Conservation (phyloP, 345 rosid species). For the Melaleuca quinquenervia region DNA sequence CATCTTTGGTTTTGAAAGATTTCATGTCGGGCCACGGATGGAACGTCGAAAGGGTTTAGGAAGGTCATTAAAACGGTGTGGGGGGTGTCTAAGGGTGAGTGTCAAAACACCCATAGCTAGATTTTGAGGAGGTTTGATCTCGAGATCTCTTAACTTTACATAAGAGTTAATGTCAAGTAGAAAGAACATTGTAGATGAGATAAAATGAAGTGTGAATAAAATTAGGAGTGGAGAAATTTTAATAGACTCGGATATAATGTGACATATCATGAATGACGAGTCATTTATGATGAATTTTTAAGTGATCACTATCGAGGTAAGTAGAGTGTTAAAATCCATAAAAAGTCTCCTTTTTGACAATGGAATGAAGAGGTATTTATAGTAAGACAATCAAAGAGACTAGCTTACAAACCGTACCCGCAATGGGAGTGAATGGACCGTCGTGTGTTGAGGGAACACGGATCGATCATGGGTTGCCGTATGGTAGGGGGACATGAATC, state of each 20-base stretch:
- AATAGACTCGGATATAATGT: background rate
- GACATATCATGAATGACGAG: background rate
- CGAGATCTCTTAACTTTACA: background rate
- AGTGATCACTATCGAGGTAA: background rate
- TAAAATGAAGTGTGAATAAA: background rate
- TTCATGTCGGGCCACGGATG: background rate
- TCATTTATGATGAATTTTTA: background rate
- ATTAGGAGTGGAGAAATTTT: background rate
- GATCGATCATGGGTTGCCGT: background rate
- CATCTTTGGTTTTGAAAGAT: background rate
- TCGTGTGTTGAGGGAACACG: background rate
- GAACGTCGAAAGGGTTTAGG: background rate
- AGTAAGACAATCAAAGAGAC: background rate
- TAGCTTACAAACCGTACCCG: background rate
- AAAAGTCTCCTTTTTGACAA: background rate
- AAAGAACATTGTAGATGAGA: background rate
- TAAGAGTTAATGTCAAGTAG: background rate
- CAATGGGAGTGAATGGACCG: accelerated
- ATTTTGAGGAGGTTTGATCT: background rate
- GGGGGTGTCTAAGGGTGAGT: too few species aligned
- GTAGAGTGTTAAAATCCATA: background rate
- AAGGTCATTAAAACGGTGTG: background rate
- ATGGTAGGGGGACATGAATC: accelerated
- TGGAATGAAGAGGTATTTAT: background rate
- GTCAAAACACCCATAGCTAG: background rate